Base-by-base conservation (phyloP, 2,329 filamentous ascomycete genomes). In the Botrytis paeoniae region DNA sequence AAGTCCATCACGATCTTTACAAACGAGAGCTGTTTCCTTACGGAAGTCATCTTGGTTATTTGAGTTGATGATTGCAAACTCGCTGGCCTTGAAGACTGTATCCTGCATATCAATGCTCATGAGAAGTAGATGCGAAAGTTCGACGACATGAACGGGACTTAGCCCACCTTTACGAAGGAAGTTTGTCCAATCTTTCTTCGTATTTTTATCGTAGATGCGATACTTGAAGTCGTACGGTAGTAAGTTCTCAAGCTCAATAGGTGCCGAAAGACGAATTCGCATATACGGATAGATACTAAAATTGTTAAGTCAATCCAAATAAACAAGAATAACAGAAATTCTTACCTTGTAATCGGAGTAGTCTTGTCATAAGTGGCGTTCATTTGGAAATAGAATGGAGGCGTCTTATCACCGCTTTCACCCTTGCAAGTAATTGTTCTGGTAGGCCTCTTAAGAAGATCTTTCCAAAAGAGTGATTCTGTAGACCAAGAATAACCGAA, bases 181-280 rank as follows among this genome's bases (percentile, higher is more conserved):
- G 81, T 99, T 99, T 7, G 94, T 97, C 96, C 96, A 99, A 81
- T 99, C 96, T 81, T 97, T 97, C 85, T 95, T 97, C 0, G 95
- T 98, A 81, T 97, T 97, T 84, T 97, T 98, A 85, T 99, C 96
- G 80, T 98, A 99, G 72, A 99, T 98, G 72, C 95, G 91, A 82
- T 99, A 99, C 83, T 99, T 98, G 89, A 99, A 99, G 82, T 99
- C 96, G 80, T 96, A 98, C 0, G 96, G 96, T 54, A 99, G 84
- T 61, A 99, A 85, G 77, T 99, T 99, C 82, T 99, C 95, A 7
- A 99, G 87, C 68, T 97, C 95, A 22, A 99, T 89, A 0, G 97
- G 96, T 0, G 96, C 95, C 37, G 94, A 97, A 4, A 99, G 88
- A 77, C 95, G 93, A 76, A 99, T 87, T 74, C 90, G 91, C 96